Base-by-base conservation (phyloP, 495 filamentous ascomycete species). In the Cercophora samala region DNA sequence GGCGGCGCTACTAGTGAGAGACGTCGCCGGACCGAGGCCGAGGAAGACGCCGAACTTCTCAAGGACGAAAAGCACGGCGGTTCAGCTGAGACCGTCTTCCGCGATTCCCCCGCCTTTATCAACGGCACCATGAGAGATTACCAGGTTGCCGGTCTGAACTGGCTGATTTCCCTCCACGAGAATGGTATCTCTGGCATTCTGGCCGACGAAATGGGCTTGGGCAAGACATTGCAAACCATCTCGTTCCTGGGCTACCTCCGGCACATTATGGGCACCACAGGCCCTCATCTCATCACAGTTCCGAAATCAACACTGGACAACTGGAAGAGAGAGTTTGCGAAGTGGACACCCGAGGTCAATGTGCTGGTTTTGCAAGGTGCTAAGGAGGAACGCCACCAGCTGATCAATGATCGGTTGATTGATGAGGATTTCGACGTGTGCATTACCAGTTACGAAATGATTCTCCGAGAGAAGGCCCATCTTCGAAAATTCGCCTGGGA, bases 401-500 rank as follows among this genome's bases (percentile, higher is more conserved):
- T 99, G 62, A 97, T 99, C 77, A 90, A 91, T 68, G 93, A 98
- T 19, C 91, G 91, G 2, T 84, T 99, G 23, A 81, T 96, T 21
- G 91, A 95, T 65, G 93, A 97, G 77, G 91, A 80, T 65, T 83
- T 81, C 52, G 79, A 83, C 58, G 78, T 83, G 53, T 82, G 76
- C 73, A 68, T 83, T 68, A 79, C 76, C 63, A 77, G 78, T 59
- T 78, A 78, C 69, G 74, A 75, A 68, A 76, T 76, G 68, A 79
- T 99, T 66, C 84, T 99, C 2, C 87, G 95, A 54, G 96, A 99
- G 74, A 98, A 99, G 80, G 83, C 91, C 0, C 92, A 97, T 72
- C 79, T 99, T 58, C 96, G 96, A 81, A 98, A 98, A 77, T 96
- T 98, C 74, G 93, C 96, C 0, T 99, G 96, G 96, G 95, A 99